These are phyloP conservation scores for Calonectria pseudoturangicola DNA, from an alignment of 2,329 filamentous ascomycete genomes.

Conservation along the genomic window DNA sequence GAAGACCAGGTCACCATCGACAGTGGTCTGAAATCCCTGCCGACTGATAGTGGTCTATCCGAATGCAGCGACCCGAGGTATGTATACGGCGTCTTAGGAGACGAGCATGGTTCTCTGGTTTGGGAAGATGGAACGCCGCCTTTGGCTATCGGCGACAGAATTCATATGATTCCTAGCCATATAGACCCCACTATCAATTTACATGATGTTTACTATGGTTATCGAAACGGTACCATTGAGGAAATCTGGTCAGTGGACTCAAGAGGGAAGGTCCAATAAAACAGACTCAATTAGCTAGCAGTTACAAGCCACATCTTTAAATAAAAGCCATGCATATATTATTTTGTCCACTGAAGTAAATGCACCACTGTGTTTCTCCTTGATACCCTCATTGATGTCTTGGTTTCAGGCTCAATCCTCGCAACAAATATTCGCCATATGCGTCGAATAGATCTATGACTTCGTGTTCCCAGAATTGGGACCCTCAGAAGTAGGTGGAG, in stretches of 20 bases:
- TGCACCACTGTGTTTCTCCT: too few species aligned
- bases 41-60: slow-evolving; percentile 44
- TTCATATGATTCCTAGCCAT: slow-evolving; percentile 49
- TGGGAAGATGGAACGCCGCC: slow-evolving; percentile 39
- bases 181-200: slow-evolving; percentile 49
- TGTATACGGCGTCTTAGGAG: slow-evolving; percentile 27
- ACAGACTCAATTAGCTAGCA: neutral
- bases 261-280: slow-evolving; percentile 46
- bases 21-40: slow-evolving; percentile 42
- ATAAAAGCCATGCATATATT: neutral
- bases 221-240: slow-evolving; percentile 36
- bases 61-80: slow-evolving; percentile 48
- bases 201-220: slow-evolving; percentile 47
- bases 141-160: slow-evolving; percentile 39
- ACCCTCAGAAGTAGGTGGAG: too few species aligned
- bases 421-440: too few species aligned
- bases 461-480: too few species aligned
- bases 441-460: too few species aligned
- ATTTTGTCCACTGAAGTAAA: neutral
- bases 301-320: too few species aligned
- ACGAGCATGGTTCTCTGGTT: slow-evolving; percentile 44
- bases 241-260: slow-evolving; percentile 48
- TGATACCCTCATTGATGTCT: too few species aligned
- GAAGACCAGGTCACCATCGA: slow-evolving; percentile 46
- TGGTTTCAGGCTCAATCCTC: too few species aligned